Conservation (phyloP, 2,329 filamentous ascomycete genomes). For the Microdochium trichocladiopsis region DNA sequence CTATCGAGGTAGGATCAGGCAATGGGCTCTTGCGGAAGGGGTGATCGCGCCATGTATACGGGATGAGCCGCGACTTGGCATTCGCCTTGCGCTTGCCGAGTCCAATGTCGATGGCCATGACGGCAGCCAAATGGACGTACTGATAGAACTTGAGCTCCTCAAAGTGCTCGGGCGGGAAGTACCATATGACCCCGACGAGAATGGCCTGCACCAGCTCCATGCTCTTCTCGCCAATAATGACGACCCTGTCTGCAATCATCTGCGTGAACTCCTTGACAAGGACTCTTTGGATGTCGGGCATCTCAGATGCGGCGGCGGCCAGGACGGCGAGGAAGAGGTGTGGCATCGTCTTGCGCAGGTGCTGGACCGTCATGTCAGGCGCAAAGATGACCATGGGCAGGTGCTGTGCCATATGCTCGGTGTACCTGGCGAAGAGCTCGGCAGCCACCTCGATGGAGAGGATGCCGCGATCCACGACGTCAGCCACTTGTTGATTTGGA, state of each 20-base stretch:
- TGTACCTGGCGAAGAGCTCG: slow-evolving; percentile 51
- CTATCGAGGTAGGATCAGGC: slow-evolving; percentile 45
- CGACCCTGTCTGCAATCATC: slow-evolving; percentile 65
- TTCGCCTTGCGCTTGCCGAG: slow-evolving; percentile 41
- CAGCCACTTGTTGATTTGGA: slow-evolving; percentile 20
- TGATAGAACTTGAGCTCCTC: slow-evolving; percentile 90
- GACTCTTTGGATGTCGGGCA: slow-evolving; percentile 46
- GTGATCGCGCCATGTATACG: slow-evolving; percentile 31
- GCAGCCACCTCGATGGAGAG: slow-evolving; percentile 48
- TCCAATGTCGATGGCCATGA: slow-evolving; percentile 80
- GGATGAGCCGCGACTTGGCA: slow-evolving; percentile 26
- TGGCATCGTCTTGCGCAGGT: slow-evolving; percentile 53
- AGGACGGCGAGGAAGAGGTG: slow-evolving; percentile 66
- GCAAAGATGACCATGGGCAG: slow-evolving; percentile 58
- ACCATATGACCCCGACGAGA: slow-evolving; percentile 73
- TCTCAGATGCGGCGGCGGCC: slow-evolving; percentile 55
- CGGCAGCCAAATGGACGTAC: slow-evolving; percentile 67
- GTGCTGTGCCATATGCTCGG: slow-evolving; percentile 50
- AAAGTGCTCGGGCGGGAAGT: slow-evolving; percentile 73
- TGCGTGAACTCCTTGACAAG: slow-evolving; percentile 66
- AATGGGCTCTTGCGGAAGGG: slow-evolving; percentile 32
- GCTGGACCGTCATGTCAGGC: slow-evolving; percentile 40
- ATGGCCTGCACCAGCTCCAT: slow-evolving; percentile 78
- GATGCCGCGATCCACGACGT: slow-evolving; percentile 53
- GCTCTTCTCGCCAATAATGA: slow-evolving; percentile 72